Percentiles rank a stretch among this genome's conserved stretches.
phyloP scores from a whole-genome alignment of 768 basidiomycete species.

The Russula griseocarnosa region DNA sequence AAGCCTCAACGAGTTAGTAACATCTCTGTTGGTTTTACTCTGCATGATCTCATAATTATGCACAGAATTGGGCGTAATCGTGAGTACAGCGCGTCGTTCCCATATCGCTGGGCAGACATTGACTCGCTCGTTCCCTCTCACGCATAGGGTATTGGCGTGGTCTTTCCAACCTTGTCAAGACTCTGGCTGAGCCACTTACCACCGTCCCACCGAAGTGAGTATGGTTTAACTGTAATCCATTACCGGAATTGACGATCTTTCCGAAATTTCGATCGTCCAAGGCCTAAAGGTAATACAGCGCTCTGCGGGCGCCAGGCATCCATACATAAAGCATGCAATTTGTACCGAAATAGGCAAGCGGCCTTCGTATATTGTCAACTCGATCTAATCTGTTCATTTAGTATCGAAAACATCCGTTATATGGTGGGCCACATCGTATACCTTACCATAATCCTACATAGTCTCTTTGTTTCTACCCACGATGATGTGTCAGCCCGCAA shows the following conservation, averaged over 20 bases:
- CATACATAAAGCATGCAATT: neutral
- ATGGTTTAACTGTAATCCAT: too few relatives aligned
- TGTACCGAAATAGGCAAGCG: constrained; percentile 3
- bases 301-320: too few relatives aligned
- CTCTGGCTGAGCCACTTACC: neutral
- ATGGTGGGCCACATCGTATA: constrained; percentile 18
- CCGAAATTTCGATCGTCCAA: too few relatives aligned
- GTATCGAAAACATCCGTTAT: constrained; percentile 6
- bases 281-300: too few relatives aligned
- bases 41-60: neutral
- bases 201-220: neutral
- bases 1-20: constrained; percentile 9
- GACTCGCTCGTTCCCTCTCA: neutral
- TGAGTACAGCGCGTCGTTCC: neutral
- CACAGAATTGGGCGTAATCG: constrained; percentile 8
- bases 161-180: constrained; percentile 7
- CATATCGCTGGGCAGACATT: neutral
- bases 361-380: neutral
- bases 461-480: neutral
- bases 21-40: neutral
- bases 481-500: neutral
- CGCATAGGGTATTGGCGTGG: constrained; percentile 17
- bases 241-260: too few relatives aligned
- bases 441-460: constrained; percentile 1
- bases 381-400: neutral